Evolutionary conservation across 208 protist species (phyloP), one percentile per base, ranked within the genome.

Genomic region (Leishmania tarentolae): DNA sequence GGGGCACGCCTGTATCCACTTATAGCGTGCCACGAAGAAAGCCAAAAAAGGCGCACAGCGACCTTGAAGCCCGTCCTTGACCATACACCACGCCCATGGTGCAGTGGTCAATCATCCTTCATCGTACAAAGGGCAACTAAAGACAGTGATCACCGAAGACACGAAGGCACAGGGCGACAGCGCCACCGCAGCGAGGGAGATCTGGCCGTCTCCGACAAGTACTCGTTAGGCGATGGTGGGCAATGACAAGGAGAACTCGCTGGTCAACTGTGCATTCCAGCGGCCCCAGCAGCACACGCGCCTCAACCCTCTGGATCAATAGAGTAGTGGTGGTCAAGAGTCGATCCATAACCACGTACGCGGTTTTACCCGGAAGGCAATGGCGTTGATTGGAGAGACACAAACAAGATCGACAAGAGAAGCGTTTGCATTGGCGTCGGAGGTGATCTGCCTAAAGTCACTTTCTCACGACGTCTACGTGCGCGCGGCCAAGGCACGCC

Each of bases 401-500:
- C 61, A 31, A 66, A 65, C 28, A 46, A 57, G 28, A 53, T 28
- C 46, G 28, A 44, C 46, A 44, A 46, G 50, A 53, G 50, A 9
- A 17, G 46, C 57, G 63, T 21, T 31, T 28, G 40, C 71, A 44
- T 31, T 47, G 63, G 40, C 74, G 72, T 11, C 59, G 63, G 40
- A 72, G 72, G 35, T 35, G 63, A 17, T 69, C 4, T 35, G 63
- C 13, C 7, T 7, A 21, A 31, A 31, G 56, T 17, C 6, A 7
- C 9, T 2, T 31, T 24, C 59, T 73, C 79, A 0, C 73, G 75
- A 83, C 28, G 68, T 83, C 13, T 80, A 69, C 75, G 3, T 72
- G 37, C 71, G 74, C 68, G 57, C 76, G 1, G 57, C 46, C 2
- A 66, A 69, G 1, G 53, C 53, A 37, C 68, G 66, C 21, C 53